Evolutionary conservation across 2,329 filamentous ascomycete genomes (phyloP).

Genomic region (Clarireedia sp.): DNA sequence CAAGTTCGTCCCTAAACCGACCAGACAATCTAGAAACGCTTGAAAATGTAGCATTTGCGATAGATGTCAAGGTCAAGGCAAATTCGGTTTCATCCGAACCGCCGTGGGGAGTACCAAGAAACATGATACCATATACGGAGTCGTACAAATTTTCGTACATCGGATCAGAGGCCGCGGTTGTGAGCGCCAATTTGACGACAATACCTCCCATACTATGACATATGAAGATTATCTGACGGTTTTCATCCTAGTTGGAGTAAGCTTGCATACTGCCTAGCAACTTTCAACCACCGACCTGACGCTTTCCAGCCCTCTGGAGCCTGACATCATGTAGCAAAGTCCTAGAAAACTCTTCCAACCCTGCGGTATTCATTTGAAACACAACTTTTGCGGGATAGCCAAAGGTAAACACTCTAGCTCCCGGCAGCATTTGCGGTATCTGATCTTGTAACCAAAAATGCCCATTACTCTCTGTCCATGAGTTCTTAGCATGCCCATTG

Average conservation of each 20-base stretch:
- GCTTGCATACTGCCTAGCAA: no score
- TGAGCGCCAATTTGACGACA: conserved; percentile 17
- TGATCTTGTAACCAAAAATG: conserved; percentile 20
- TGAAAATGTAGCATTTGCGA: background rate
- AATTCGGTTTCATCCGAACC: conserved; percentile 24
- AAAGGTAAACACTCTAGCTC: conserved; percentile 19
- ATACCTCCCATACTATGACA: conserved; percentile 23
- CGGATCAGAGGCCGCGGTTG: background rate
- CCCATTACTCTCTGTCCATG: conserved; percentile 16
- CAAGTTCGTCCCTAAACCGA: conserved; percentile 8
- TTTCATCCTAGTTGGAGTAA: background rate
- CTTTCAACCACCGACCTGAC: no score
- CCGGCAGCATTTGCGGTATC: conserved; percentile 14
- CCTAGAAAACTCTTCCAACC: conserved; percentile 13
- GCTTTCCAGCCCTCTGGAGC: background rate
- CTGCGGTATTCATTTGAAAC: conserved; percentile 8
- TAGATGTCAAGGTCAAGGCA: background rate
- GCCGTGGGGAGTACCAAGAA: conserved; percentile 34
- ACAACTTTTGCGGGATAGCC: conserved; percentile 18
- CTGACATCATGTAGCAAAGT: conserved; percentile 12
- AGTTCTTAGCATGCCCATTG: conserved; percentile 15
- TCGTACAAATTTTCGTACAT: conserved; percentile 20
- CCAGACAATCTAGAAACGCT: background rate
- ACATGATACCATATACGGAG: conserved; percentile 29
- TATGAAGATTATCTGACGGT: conserved; percentile 16